A percentile compares a stretch with the other conserved stretches of the same genome.
These are phyloP conservation scores for Wickerhamiella lipophila DNA, from an alignment of 805 yeast genomes.

Conservation along the genomic window DNA sequence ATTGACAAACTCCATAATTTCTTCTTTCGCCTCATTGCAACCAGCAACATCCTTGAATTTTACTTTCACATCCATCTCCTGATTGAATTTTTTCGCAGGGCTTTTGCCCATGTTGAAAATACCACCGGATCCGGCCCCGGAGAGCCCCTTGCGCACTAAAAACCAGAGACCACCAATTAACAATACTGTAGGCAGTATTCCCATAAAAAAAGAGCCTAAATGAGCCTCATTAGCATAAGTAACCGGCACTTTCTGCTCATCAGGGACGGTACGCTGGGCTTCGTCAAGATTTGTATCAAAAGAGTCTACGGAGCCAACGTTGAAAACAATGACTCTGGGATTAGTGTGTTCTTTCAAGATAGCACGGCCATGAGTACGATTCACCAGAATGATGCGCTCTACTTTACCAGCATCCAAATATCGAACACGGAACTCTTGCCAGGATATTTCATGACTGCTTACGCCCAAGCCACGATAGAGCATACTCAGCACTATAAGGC, in stretches of 20 bases:
- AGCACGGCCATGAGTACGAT: conserved; percentile 63
- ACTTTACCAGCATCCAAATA: conserved; percentile 71
- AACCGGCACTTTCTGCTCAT: conserved; percentile 64
- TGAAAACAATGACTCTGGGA: conserved; percentile 42
- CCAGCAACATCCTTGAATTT: conserved; percentile 95
- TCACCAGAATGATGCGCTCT: conserved; percentile 57
- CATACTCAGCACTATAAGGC: conserved; percentile 7
- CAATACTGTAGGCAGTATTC: conserved; percentile 77
- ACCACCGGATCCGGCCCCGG: conserved; percentile 62
- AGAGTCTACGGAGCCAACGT: conserved; percentile 77
- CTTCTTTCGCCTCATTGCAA: conserved; percentile 91
- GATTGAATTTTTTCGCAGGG: conserved; percentile 81
- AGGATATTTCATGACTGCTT: conserved; percentile 46
- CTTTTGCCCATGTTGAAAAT: conserved; percentile 77
- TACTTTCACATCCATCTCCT: conserved; percentile 79
- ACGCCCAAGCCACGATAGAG: conserved; percentile 6
- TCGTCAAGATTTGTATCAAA: conserved; percentile 70
- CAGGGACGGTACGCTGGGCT: conserved; percentile 51
- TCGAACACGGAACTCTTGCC: conserved; percentile 77
- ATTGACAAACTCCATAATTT: conserved; percentile 93
- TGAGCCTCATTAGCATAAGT: conserved; percentile 63
- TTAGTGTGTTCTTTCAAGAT: conserved; percentile 37
- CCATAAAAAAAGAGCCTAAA: conserved; percentile 47
- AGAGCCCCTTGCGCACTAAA: conserved; percentile 53
- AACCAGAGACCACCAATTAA: conserved; percentile 82